Conservation (phyloP, 75 land plant species). For the Cryptomeria japonica region DNA sequence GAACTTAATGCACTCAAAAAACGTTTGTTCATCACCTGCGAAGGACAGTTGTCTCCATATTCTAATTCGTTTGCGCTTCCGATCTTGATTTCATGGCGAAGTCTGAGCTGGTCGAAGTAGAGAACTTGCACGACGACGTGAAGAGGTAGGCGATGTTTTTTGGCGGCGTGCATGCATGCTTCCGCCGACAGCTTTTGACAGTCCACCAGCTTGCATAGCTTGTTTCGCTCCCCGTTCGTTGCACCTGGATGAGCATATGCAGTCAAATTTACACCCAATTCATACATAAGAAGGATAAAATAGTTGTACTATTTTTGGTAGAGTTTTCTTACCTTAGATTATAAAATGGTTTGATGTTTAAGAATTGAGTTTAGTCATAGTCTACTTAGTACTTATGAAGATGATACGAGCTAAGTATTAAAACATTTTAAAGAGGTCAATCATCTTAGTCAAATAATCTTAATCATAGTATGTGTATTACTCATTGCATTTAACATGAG, state of each 20-base stretch:
- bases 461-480: too few relatives aligned
- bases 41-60: background rate
- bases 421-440: too few relatives aligned
- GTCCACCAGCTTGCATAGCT: constrained; percentile 23
- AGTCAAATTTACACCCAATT: background rate
- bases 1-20: background rate
- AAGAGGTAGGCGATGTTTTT: constrained; percentile 17
- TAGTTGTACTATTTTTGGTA: background rate
- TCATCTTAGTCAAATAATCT: too few relatives aligned
- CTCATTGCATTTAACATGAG: too few relatives aligned
- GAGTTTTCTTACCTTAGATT: too few relatives aligned
- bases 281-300: background rate
- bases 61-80: background rate
- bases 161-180: constrained; percentile 24
- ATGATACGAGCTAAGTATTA: too few relatives aligned
- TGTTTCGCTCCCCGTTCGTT: constrained; percentile 6
- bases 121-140: constrained; percentile 19
- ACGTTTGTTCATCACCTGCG: background rate
- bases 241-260: constrained; percentile 15
- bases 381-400: too few relatives aligned
- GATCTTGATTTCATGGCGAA: background rate
- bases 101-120: constrained; percentile 15
- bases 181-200: constrained; percentile 18
- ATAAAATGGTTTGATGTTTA: too few relatives aligned
- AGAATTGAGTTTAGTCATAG: too few relatives aligned